Evolutionary conservation across 2,329 filamentous ascomycete genomes (phyloP).

Genomic region (Graphilbum fragrans): DNA sequence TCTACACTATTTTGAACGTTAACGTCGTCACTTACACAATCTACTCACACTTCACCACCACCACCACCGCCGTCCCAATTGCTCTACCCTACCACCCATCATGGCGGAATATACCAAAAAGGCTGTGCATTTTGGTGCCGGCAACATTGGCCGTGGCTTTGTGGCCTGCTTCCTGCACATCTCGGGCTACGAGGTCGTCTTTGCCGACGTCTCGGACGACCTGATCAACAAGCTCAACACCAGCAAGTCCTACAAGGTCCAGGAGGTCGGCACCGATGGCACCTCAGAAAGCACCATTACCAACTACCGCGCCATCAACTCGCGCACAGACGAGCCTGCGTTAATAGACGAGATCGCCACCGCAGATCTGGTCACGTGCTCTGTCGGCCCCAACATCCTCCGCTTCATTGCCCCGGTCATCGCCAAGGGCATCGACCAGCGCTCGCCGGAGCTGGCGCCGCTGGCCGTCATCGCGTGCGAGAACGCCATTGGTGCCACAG

Average conservation of each 20-base stretch:
- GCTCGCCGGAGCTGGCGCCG: slow-evolving; percentile 52
- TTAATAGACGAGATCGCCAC: slow-evolving; percentile 76
- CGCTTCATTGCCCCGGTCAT: slow-evolving; percentile 94
- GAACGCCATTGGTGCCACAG: slow-evolving; percentile 92
- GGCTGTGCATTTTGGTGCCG: slow-evolving; percentile 46
- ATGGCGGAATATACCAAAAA: slow-evolving; percentile 1
- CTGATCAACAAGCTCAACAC: slow-evolving; percentile 72
- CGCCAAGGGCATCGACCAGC: slow-evolving; percentile 79
- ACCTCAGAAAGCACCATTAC: slow-evolving; percentile 73
- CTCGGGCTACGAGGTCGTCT: slow-evolving; percentile 90
- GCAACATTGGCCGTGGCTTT: slow-evolving; percentile 78
- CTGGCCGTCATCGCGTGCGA: slow-evolving; percentile 94
- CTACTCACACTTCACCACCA: not conserved
- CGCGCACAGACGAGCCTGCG: slow-evolving; percentile 68
- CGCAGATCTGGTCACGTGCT: slow-evolving; percentile 89
- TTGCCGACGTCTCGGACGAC: slow-evolving; percentile 81
- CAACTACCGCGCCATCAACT: slow-evolving; percentile 97
- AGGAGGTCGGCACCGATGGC: slow-evolving; percentile 78
- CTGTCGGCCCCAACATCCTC: slow-evolving; percentile 90
- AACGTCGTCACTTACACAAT: not conserved
- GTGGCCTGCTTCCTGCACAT: slow-evolving; percentile 88
- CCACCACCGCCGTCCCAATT: not conserved
- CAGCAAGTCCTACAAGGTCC: slow-evolving; percentile 73
- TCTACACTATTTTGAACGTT: no score
- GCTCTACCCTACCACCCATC: not conserved